phyloP scores from a whole-genome alignment of 441 rosid genomes.

The Codiaeum variegatum region DNA sequence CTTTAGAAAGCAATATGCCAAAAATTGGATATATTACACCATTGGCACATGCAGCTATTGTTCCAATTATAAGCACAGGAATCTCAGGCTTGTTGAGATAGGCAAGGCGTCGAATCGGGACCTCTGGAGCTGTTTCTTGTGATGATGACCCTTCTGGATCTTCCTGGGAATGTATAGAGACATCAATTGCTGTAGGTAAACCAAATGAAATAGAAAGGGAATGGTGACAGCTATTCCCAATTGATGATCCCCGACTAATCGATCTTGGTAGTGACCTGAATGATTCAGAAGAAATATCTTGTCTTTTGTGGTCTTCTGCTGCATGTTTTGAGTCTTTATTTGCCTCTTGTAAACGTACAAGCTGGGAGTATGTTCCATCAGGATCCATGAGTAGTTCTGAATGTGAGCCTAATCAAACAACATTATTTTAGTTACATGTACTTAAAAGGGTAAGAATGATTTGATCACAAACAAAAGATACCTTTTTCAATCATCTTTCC shows the following conservation, averaged over 20 bases:
- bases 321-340: slow-evolving; percentile 28
- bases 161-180: slow-evolving; percentile 16
- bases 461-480: slow-evolving; percentile 14
- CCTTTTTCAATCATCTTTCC: slow-evolving; percentile 78
- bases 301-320: slow-evolving; percentile 26
- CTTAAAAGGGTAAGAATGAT: neutral
- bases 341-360: slow-evolving; percentile 46
- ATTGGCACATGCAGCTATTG: slow-evolving; percentile 41
- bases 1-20: slow-evolving; percentile 49
- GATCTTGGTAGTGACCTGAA: slow-evolving; percentile 29
- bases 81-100: slow-evolving; percentile 57
- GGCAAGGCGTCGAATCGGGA: slow-evolving; percentile 47
- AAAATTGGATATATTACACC: slow-evolving; percentile 59
- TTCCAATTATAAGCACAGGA: slow-evolving; percentile 42
- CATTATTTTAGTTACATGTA: neutral
- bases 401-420: slow-evolving; percentile 49
- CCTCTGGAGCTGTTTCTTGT: slow-evolving; percentile 21
- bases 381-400: slow-evolving; percentile 44
- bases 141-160: slow-evolving; percentile 5
- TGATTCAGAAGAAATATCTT: slow-evolving; percentile 14
- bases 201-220: slow-evolving; percentile 41
- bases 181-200: slow-evolving; percentile 28
- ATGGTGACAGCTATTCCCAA: slow-evolving; percentile 23
- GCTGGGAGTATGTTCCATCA: slow-evolving; percentile 51
- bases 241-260: slow-evolving; percentile 24